These are phyloP conservation scores for Ogataea allantospora DNA, from an alignment of 805 yeast species.

Conservation along the genomic window DNA sequence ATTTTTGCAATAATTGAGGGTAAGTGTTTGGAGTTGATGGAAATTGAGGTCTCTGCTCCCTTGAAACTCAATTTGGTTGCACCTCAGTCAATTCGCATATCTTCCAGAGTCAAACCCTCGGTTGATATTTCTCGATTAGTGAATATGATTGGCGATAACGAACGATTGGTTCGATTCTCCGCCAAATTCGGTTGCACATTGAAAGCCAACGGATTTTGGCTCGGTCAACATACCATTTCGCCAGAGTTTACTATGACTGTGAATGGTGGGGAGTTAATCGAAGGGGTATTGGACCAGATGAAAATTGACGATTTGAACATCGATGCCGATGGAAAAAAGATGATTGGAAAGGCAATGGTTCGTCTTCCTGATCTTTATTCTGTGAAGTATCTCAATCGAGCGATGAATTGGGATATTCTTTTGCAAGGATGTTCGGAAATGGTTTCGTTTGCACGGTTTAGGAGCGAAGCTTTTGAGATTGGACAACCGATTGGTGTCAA, in stretches of 20 bases:
- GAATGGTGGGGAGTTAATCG: neutral
- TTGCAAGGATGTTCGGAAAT: neutral
- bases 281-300: neutral
- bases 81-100: neutral
- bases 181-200: neutral
- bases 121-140: neutral
- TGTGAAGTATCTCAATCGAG: neutral
- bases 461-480: neutral
- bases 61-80: neutral
- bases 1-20: neutral
- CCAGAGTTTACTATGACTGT: neutral
- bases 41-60: neutral
- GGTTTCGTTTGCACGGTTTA: neutral
- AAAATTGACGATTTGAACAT: neutral
- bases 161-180: neutral
- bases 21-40: neutral
- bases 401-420: constrained; percentile 3
- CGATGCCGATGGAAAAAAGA: neutral
- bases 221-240: neutral
- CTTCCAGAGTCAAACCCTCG: neutral
- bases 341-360: neutral
- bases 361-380: neutral
- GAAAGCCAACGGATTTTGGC: neutral
- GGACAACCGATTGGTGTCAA: neutral
- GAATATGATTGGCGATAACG: neutral